Base-by-base conservation (phyloP, 306 rosid species). In the Vigna hirtella region DNA sequence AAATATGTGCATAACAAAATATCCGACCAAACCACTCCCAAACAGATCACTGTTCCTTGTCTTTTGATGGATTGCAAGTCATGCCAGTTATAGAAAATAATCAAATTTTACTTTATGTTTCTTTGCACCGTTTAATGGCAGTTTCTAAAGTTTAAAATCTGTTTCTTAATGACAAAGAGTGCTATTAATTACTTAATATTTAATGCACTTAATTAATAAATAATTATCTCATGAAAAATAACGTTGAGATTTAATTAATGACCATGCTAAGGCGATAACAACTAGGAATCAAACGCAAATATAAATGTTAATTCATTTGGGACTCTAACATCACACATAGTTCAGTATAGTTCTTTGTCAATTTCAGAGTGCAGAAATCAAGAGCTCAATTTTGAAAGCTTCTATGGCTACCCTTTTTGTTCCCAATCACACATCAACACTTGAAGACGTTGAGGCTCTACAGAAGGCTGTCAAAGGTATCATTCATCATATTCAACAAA, bases 401-500 rank as follows among this genome's bases (percentile, higher is more conserved):
- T 64, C 85, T 53, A 91, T 91, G 97, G 92, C 97, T 38, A 72
- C 90, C 70, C 68, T 88, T 58, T 24, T 78, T 76, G 28, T 45
- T 75, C 83, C 87, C 7, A 22, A 16, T 13, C 65, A 84, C 34
- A 74, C 66, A 66, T 57, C 86, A 79, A 65, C 87, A 0, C 17
- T 40, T 17, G 84, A 86, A 48, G 93, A 91, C 30, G 92, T 85
- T 55, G 90, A 89, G 73, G 85, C 87, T 81, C 92, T 91, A 18
- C 38, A 58, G 53, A 86, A 89, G 77, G 91, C 97, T n/a, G 85
- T 83, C 53, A 74, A 88, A 89, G 94, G 92, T 91, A 66, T 40
- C 32, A 9, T 42, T 42, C 10, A 1, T 42, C 47, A 9, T 42
- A 42, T 9, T 42, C 47, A 42, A 42, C 2, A 36, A 6, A 36